These are phyloP conservation scores for Diplodia intermedia DNA, from an alignment of 2,329 filamentous ascomycete species.

Conservation along the genomic window DNA sequence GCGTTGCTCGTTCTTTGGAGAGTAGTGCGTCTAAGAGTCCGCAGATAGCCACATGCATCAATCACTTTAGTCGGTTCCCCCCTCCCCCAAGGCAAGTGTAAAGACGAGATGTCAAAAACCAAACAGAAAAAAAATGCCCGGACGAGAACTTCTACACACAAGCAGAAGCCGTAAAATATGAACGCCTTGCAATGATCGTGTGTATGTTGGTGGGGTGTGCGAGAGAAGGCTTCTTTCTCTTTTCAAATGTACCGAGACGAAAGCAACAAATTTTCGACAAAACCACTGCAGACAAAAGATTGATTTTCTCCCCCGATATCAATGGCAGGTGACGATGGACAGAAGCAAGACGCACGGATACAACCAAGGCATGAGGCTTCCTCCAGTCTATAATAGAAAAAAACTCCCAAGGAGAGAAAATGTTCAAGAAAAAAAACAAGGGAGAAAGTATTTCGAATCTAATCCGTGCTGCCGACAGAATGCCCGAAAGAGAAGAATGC, in stretches of 20 bases:
- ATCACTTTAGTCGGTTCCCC: not conserved
- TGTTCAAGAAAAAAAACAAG: not conserved
- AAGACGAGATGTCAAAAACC: not conserved
- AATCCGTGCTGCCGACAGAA: not conserved
- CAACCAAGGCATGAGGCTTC: not conserved
- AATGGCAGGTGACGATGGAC: not conserved
- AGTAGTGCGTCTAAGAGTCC: not conserved
- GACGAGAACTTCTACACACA: not conserved
- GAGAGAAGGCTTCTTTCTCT: not conserved
- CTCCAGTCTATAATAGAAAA: not conserved
- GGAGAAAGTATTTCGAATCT: not conserved
- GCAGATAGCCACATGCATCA: not conserved
- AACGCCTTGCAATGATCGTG: slow-evolving; percentile 2
- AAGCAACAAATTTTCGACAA: not conserved
- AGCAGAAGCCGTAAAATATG: not conserved
- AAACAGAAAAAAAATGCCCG: not conserved
- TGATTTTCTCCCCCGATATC: not conserved
- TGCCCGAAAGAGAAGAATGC: not conserved
- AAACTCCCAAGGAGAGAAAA: not conserved
- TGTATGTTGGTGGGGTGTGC: not conserved
- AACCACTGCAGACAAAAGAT: not conserved
- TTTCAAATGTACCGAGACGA: not conserved
- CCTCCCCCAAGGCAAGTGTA: not conserved
- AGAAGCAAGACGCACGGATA: not conserved
- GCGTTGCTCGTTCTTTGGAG: not conserved